These are phyloP conservation scores for Kuraishia cidri DNA, from an alignment of 805 yeast species.

Conservation along the genomic window DNA sequence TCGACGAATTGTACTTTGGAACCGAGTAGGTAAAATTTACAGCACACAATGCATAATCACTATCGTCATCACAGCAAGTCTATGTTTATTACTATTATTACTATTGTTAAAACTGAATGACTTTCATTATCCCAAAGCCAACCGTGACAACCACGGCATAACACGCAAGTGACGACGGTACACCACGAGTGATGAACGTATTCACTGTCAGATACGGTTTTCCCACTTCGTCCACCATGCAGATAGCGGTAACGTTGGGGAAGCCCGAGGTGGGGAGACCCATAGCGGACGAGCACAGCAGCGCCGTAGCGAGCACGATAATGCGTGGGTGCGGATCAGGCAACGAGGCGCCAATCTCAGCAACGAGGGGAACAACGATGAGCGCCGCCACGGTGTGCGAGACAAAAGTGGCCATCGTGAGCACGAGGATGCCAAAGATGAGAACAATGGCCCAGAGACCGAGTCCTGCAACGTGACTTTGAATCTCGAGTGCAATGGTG, in stretches of 20 bases:
- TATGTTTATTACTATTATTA: not conserved
- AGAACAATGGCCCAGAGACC: conserved; percentile 67
- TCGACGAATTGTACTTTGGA: conserved; percentile 77
- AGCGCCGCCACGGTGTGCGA: conserved; percentile 97
- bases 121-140: conserved; percentile 67
- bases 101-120: conserved; percentile 41
- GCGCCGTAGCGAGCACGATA: conserved; percentile 55
- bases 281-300: conserved; percentile 91
- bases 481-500: conserved; percentile 68
- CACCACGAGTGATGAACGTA: conserved; percentile 84
- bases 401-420: conserved; percentile 87
- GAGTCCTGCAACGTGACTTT: conserved; percentile 52
- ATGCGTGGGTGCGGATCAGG: conserved; percentile 79
- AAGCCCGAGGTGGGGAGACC: conserved; percentile 96
- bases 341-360: conserved; percentile 75
- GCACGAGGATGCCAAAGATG: conserved; percentile 73
- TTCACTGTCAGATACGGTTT: conserved; percentile 81
- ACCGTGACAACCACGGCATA: conserved; percentile 66
- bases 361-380: conserved; percentile 83
- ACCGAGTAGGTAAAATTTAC: conserved; percentile 20
- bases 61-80: too few species aligned
- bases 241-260: conserved; percentile 96
- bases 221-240: conserved; percentile 89
- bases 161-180: conserved; percentile 75
- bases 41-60: not conserved